Evolutionary conservation across 192 early-diverging fungal species (phyloP).

Genomic region (Neocallimastix lanati): DNA sequence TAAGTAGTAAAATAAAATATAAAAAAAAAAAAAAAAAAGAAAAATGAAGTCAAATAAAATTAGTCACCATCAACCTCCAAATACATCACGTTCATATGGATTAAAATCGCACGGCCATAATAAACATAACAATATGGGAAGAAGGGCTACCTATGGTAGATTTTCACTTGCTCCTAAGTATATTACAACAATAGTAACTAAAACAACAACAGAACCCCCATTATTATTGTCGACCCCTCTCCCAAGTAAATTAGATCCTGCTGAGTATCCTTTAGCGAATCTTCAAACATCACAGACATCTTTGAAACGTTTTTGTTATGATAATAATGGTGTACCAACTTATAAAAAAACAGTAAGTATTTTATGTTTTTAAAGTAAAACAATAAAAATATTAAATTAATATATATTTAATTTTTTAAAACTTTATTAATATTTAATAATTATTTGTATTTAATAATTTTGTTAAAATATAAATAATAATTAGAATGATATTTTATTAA

Average conservation of each 20-base stretch:
- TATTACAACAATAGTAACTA: background rate
- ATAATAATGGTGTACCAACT: conserved; percentile 52
- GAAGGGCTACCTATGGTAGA: background rate
- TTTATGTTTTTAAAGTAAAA: too few species aligned
- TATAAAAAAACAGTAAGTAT: conserved; percentile 44
- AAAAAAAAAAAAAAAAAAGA: too few species aligned
- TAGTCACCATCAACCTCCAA: background rate
- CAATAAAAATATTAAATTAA: too few species aligned
- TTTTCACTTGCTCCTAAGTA: background rate
- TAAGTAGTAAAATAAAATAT: too few species aligned
- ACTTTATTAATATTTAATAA: too few species aligned
- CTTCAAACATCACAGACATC: conserved; percentile 53
- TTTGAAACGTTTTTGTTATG: conserved; percentile 61
- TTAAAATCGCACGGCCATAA: background rate
- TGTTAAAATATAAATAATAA: too few species aligned
- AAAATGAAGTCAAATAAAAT: background rate
- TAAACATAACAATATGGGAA: background rate
- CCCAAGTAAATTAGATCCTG: conserved; percentile 30
- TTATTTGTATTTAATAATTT: too few species aligned
- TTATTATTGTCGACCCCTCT: background rate
- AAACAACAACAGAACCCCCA: background rate
- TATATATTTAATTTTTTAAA: too few species aligned
- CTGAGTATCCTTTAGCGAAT: conserved; percentile 51
- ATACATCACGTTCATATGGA: background rate
- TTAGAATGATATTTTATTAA: background rate